Percentiles rank a stretch among this genome's conserved stretches.
These are phyloP conservation scores for Paramyrothecium roridum DNA, from an alignment of 2,329 filamentous ascomycete genomes.

Conservation along the genomic window DNA sequence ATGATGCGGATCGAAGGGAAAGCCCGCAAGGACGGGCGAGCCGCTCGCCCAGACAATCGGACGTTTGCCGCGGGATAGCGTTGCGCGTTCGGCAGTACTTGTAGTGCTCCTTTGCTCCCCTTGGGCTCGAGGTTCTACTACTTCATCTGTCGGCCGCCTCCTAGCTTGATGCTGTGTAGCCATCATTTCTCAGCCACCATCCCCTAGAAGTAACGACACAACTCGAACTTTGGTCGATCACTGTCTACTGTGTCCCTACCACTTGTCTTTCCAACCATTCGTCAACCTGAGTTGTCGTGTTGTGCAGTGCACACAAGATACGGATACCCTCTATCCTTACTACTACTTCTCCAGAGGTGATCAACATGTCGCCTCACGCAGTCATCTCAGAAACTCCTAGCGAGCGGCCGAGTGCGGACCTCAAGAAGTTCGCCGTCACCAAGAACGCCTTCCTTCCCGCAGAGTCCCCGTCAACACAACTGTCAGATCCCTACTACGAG, in stretches of 20 bases:
- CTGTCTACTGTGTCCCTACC: too few species aligned
- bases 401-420: conserved; percentile 17
- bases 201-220: neutral
- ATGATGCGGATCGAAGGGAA: neutral
- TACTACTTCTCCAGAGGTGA: neutral
- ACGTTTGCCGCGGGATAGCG: neutral
- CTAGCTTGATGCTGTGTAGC: neutral
- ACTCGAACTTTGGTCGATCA: neutral
- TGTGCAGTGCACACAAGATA: too few species aligned
- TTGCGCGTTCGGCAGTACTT: neutral
- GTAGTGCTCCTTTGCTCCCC: neutral
- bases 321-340: neutral
- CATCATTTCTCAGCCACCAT: neutral
- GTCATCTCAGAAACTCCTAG: conserved; percentile 16
- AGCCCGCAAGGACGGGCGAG: neutral
- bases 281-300: too few species aligned
- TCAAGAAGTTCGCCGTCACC: conserved; percentile 34
- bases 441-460: conserved; percentile 75
- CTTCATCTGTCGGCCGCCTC: neutral
- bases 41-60: neutral
- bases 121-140: neutral
- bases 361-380: conserved; percentile 40
- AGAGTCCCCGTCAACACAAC: conserved; percentile 58
- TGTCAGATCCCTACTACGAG: conserved; percentile 71
- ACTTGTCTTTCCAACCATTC: too few species aligned